phyloP scores from a whole-genome alignment of 768 basidiomycete species.

The Floccularia luteovirens region DNA sequence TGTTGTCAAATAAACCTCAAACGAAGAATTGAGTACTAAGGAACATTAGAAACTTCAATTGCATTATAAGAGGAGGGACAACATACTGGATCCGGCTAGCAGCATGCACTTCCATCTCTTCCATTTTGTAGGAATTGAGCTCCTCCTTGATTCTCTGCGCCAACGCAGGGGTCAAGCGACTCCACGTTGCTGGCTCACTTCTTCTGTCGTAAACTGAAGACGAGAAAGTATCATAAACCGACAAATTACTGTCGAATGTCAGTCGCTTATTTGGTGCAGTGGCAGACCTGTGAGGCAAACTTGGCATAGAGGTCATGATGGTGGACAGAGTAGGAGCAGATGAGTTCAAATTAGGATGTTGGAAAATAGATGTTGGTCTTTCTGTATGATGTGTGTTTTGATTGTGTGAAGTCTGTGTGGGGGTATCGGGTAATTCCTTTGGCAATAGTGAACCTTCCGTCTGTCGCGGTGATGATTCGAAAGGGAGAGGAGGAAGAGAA shows the following conservation, averaged over 20 bases:
- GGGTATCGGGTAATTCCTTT: constrained; percentile 29
- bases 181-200: constrained; percentile 96
- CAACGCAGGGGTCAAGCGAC: constrained; percentile 86
- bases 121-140: constrained; percentile 98
- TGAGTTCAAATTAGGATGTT: constrained; percentile 76
- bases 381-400: constrained; percentile 29
- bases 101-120: constrained; percentile 98
- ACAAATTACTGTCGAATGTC: constrained; percentile 86
- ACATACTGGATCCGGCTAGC: constrained; percentile 86
- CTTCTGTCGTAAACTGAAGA: constrained; percentile 86
- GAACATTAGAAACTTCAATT: constrained; percentile 4
- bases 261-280: constrained; percentile 67
- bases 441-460: constrained; percentile 24
- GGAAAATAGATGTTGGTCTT: constrained; percentile 54
- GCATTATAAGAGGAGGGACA: constrained; percentile 5
- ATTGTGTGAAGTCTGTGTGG: constrained; percentile 22
- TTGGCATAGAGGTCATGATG: constrained; percentile 37
- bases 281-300: constrained; percentile 64
- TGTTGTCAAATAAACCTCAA: constrained; percentile 28
- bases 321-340: constrained; percentile 84
- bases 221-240: constrained; percentile 96
- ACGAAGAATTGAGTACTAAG: constrained; percentile 84
- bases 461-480: constrained; percentile 32
- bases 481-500: constrained; percentile 60
- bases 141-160: constrained; percentile 98